Conservation (phyloP, 2,329 filamentous ascomycete species). For the Aschersonia sp. region DNA sequence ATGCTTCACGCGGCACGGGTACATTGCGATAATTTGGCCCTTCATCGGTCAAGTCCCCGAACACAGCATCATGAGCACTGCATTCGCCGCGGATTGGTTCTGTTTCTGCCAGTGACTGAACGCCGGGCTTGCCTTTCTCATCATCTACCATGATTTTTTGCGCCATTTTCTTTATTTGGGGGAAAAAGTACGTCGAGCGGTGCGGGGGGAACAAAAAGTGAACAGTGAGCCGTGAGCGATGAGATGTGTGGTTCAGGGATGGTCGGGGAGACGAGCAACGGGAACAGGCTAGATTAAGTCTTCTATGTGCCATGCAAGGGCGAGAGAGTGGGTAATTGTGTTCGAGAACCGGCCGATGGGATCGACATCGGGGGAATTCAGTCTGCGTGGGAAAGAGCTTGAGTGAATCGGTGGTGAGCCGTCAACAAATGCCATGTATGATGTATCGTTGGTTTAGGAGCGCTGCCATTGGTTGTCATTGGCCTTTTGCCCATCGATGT, state of each 20-base stretch:
- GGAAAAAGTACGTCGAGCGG: background rate
- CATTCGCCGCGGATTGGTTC: background rate
- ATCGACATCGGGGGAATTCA: too few species aligned
- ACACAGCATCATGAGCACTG: conserved; percentile 13
- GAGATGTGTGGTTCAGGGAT: too few species aligned
- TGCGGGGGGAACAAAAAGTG: background rate
- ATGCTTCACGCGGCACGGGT: conserved; percentile 1
- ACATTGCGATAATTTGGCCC: conserved; percentile 17
- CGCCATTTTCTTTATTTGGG: background rate
- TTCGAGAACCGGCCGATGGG: too few species aligned
- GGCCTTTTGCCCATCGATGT: background rate
- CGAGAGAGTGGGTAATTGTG: too few species aligned
- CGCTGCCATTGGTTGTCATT: background rate
- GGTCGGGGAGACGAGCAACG: too few species aligned
- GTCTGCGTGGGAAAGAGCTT: too few species aligned
- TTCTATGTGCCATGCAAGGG: too few species aligned
- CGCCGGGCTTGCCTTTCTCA: background rate
- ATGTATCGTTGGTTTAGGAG: background rate
- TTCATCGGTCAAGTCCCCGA: conserved; percentile 14
- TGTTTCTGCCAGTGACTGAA: background rate
- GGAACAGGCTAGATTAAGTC: too few species aligned
- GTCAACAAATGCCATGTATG: too few species aligned
- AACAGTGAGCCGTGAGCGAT: background rate
- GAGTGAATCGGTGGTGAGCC: too few species aligned
- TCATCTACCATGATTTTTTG: background rate